Conservation (phyloP, 345 rosid species). For the Kernera saxatilis region DNA sequence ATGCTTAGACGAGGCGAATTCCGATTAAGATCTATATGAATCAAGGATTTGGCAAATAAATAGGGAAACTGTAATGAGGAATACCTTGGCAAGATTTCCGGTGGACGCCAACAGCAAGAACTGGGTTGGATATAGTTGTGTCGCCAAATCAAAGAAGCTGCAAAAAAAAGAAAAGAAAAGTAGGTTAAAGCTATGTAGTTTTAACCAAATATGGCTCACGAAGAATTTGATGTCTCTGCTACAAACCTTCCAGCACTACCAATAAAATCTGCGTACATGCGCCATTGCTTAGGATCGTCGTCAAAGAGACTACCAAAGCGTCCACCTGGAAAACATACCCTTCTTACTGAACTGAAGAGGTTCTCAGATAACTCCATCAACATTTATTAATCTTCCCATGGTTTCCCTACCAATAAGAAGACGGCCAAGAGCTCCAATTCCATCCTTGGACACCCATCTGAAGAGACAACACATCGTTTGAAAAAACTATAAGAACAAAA, state of each 20-base stretch:
- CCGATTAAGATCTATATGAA: neutral
- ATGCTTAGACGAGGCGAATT: neutral
- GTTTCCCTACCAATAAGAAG: constrained; percentile 71
- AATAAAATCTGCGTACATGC: constrained; percentile 97
- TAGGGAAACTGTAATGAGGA: neutral
- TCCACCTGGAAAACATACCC: constrained; percentile 59
- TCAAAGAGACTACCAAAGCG: constrained; percentile 88
- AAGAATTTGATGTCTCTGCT: neutral
- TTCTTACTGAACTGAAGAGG: constrained; percentile 1
- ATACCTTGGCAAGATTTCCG: constrained; percentile 94
- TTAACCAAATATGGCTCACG: neutral
- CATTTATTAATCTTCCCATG: constrained; percentile 8
- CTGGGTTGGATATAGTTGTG: constrained; percentile 86
- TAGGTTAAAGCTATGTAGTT: neutral
- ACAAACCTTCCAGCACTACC: constrained; percentile 96
- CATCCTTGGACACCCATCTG: constrained; percentile 99
- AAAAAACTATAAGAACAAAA: neutral
- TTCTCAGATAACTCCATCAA: constrained; percentile 17
- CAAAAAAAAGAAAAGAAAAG: constrained; percentile 1
- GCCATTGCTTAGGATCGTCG: constrained; percentile 99
- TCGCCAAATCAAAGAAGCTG: constrained; percentile 90
- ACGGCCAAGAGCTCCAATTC: constrained; percentile 95
- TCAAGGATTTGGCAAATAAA: neutral
- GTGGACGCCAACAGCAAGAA: constrained; percentile 87
- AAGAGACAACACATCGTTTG: constrained; percentile 19